These are phyloP conservation scores for Daphne laureola DNA, from an alignment of 441 rosid genomes.

Conservation along the genomic window DNA sequence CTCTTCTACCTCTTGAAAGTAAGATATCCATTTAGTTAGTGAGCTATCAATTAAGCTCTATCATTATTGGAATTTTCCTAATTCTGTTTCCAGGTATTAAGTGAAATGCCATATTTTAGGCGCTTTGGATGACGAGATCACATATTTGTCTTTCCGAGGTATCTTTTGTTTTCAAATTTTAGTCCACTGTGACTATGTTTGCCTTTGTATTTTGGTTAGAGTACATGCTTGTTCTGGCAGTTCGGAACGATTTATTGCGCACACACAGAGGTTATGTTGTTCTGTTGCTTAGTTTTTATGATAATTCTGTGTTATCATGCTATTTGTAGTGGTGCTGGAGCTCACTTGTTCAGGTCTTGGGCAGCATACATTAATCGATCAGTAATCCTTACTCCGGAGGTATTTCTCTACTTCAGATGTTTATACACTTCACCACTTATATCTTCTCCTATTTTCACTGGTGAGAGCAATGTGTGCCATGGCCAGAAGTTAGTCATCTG, in stretches of 20 bases:
- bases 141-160: conserved; percentile 94
- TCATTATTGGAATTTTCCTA: neutral
- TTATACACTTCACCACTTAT: neutral
- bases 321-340: conserved; percentile 78
- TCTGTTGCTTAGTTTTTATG: conserved; percentile 14
- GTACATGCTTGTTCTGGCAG: neutral
- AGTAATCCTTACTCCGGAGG: conserved; percentile 95
- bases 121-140: conserved; percentile 90
- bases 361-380: conserved; percentile 73
- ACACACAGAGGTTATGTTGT: neutral
- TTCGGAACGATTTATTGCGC: neutral
- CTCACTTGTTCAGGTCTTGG: conserved; percentile 92
- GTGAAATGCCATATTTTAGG: conserved; percentile 92
- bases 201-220: neutral
- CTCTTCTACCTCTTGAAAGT: conserved; percentile 1
- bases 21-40: neutral
- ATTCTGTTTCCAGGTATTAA: conserved; percentile 42
- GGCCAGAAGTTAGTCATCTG: too few species aligned
- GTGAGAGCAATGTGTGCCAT: too few species aligned
- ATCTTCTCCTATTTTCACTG: too few species aligned
- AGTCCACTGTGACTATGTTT: neutral
- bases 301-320: conserved; percentile 1
- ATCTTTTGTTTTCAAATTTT: neutral
- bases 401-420: conserved; percentile 14
- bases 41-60: too few species aligned